phyloP scores from a whole-genome alignment of 805 yeast genomes.

The Suhomyces tanzawaensis region DNA sequence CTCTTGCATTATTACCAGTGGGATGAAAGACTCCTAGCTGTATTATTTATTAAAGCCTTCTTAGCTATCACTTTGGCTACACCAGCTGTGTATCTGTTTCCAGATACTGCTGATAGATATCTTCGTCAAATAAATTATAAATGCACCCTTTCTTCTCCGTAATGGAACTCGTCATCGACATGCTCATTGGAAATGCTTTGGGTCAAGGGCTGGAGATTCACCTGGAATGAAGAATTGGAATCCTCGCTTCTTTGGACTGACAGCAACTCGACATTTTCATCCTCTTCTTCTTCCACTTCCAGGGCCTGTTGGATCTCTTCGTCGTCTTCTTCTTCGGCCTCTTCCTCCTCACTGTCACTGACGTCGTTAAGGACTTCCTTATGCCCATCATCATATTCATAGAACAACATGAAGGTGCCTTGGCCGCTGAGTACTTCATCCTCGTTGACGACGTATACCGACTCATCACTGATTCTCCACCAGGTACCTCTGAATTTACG shows the following conservation, averaged over 20 bases:
- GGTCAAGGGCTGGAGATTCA: background rate
- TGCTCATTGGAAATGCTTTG: background rate
- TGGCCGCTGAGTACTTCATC: constrained; percentile 76
- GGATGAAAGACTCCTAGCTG: too few relatives aligned
- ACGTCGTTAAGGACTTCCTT: constrained; percentile 12
- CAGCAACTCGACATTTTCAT: background rate
- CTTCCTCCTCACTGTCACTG: constrained; percentile 11
- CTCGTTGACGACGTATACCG: constrained; percentile 76
- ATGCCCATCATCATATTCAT: constrained; percentile 50
- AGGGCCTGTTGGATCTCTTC: too few relatives aligned
- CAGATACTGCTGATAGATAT: too few relatives aligned
- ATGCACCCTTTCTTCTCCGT: constrained; percentile 14
- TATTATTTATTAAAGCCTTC: too few relatives aligned
- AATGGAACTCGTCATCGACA: constrained; percentile 5
- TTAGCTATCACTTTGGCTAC: too few relatives aligned
- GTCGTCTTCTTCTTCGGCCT: constrained; percentile 7
- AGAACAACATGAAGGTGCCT: constrained; percentile 91
- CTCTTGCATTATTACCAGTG: too few relatives aligned
- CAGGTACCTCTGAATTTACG: constrained; percentile 79
- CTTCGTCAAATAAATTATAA: constrained; percentile 8
- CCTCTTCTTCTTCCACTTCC: constrained; percentile 7
- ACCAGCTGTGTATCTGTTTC: too few relatives aligned
- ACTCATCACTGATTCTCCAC: constrained; percentile 96
- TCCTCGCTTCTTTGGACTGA: background rate
- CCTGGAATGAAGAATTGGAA: constrained; percentile 1